phyloP scores from a whole-genome alignment of 495 filamentous ascomycete species.

The Margaritispora aquatica region DNA sequence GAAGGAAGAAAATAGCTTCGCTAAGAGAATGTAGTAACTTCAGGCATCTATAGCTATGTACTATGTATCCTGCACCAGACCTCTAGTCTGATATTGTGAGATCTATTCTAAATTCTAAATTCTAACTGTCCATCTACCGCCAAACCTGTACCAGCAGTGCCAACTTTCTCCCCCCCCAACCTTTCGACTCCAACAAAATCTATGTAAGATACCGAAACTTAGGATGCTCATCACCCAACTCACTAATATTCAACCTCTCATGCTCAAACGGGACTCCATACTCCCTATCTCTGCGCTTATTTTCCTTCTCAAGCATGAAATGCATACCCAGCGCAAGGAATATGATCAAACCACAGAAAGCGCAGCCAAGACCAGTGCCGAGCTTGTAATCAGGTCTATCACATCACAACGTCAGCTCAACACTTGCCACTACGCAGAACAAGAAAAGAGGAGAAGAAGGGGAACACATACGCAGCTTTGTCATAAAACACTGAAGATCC shows the following conservation, averaged over 20 bases:
- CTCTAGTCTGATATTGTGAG: background rate
- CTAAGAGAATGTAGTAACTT: too few species aligned
- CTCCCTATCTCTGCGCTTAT: conserved; percentile 25
- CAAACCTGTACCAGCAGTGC: background rate
- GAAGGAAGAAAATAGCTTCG: too few species aligned
- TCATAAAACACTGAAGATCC: background rate
- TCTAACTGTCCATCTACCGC: background rate
- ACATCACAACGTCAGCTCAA: too few species aligned
- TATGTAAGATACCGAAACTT: conserved; percentile 6
- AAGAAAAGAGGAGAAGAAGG: background rate
- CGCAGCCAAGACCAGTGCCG: conserved; percentile 28
- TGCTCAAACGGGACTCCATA: conserved; percentile 16
- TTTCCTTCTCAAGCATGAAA: conserved; percentile 24
- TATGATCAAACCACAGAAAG: conserved; percentile 26
- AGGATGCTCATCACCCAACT: conserved; percentile 2
- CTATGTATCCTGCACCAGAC: too few species aligned
- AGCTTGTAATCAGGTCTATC: conserved; percentile 23
- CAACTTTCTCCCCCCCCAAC: background rate
- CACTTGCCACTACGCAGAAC: too few species aligned
- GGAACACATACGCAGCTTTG: background rate
- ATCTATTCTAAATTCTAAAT: background rate
- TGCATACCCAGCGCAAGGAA: conserved; percentile 26
- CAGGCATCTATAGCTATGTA: too few species aligned
- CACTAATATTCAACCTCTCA: background rate
- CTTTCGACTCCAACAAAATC: background rate